Evolutionary conservation across 176 grass and related monocot species (phyloP).

Genomic region (Olyra latifolia): DNA sequence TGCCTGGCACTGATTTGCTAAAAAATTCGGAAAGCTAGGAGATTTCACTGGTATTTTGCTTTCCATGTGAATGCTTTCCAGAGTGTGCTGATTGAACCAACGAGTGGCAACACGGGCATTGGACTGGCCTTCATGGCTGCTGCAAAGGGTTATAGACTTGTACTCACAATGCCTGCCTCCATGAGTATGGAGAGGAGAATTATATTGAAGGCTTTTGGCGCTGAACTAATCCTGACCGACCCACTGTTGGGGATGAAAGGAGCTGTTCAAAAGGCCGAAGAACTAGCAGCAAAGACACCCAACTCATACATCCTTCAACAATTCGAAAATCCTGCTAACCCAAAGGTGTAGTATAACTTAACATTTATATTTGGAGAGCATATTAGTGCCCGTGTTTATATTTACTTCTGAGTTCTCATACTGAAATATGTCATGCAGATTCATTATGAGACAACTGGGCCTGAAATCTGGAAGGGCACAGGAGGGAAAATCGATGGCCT

Average conservation of each 20-base stretch:
- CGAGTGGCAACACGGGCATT: conserved; percentile 94
- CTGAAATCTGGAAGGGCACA: conserved; percentile 88
- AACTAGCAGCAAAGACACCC: conserved; percentile 64
- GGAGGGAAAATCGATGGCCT: conserved; percentile 66
- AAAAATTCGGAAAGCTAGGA: background rate
- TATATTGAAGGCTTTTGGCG: conserved; percentile 83
- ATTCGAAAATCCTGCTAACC: conserved; percentile 88
- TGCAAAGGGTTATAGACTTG: conserved; percentile 82
- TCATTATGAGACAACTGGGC: conserved; percentile 94
- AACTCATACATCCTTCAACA: conserved; percentile 89
- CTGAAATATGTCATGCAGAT: conserved; percentile 51
- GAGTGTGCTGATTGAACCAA: conserved; percentile 94
- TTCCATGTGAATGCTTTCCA: conserved; percentile 22
- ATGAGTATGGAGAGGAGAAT: conserved; percentile 92
- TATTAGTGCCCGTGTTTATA: background rate
- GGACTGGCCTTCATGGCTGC: conserved; percentile 93
- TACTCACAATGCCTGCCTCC: conserved; percentile 83
- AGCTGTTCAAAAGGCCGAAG: conserved; percentile 69
- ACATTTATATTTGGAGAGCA: background rate
- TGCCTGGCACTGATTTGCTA: background rate
- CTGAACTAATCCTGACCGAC: conserved; percentile 75
- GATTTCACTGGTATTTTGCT: conserved; percentile 23
- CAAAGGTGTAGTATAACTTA: conserved; percentile 54
- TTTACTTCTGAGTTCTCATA: conserved; percentile 3
- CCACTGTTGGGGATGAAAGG: conserved; percentile 82